Evolutionary conservation across 2,329 filamentous ascomycete species (phyloP), one percentile per base, ranked within the genome.

Genomic region (Talaromyces marneffei): DNA sequence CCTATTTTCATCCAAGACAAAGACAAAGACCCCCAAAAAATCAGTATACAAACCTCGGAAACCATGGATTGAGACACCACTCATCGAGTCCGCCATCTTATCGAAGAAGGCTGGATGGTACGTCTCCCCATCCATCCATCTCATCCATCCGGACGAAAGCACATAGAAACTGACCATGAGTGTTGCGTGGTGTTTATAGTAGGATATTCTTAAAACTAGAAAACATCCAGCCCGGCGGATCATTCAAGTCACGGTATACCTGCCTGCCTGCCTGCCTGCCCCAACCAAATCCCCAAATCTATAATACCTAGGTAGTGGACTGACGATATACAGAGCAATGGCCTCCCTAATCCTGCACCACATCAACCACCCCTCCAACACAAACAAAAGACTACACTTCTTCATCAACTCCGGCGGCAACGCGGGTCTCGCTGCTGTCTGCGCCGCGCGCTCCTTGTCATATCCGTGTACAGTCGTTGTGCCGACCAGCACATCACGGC

Each of bases 131-230:
- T 33, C 12, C 6, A 9, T 52, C 48, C 8, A 33, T 3, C 9
- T 14, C 0, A 25, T 37, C n/a, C 18, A 31, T 52, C 5, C 20
- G n/a, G n/a, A n/a, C n/a, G n/a, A n/a, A 20, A 12, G 3, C 6
- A 12, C 9, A 54, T 14, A 42, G 29, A 42, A 4, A 39, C 52
- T 54, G 31, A 54, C 31, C 16, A 12, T 25, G 16, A 52, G 7
- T 10, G n/a, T 37, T 37, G 35, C 10, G 6, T 54, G 9, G 12
- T 35, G 16, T 29, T n/a, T n/a, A 35, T 25, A 35, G 89, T 79
- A 87, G 89, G 77, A 85, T 95, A 74, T 90, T 89, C 74, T 85
- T 95, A 69, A 95, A 95, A 75, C 84, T 94, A 64, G 91, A 95
- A 69, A 90, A 89, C 71, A 83, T 92, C 59, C 91, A 96, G 71